Evolutionary conservation across 2,329 filamentous ascomycete genomes (phyloP), one percentile per base, ranked within the genome.

Genomic region (Aureobasidium zeae): DNA sequence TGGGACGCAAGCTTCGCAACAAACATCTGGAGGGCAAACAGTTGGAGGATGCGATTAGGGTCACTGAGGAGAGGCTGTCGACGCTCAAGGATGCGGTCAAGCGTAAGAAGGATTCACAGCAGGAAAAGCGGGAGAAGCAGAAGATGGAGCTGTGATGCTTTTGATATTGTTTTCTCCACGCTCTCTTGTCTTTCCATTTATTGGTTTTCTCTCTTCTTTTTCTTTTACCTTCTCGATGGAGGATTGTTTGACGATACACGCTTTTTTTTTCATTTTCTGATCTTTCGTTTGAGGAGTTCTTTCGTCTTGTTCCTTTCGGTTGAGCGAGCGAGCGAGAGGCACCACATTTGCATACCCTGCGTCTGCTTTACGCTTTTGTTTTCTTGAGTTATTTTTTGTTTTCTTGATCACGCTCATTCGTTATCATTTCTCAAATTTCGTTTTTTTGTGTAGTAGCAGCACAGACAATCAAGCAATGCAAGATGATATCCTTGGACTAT

Each of bases 1-100:
- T 55, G 48, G 42, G 49, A 12, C 48, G 55, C 49, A 53, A 51
- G 49, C 35, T 60, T 9, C 25, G 34, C 12, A 45, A 34, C n/a
- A 17, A 63, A 49, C 65, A 66, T 11, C 59, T 72, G 80, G 51
- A 68, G 72, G 77, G 84, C 53, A 70, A 76, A 24, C 81, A 91
- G 58, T 74, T 94, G 47, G 76, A 79, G 50, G 59, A 93, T 66
- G 84, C 86, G 15, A 89, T 95, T 48, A 70, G 76, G 43, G 76
- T 94, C 21, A 95, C 89, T 2, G 86, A 95, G 59, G 83, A 94
- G 67, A 82, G 85, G 56, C 66, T 98, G 22, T 73, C 75, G 44
- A 76, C 83, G 30, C 65, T 98, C 49, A 88, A 88, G 62, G 73
- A 75, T 30, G 82, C 86, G 21, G 72, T 89, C 39, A 73, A 76